phyloP scores from a whole-genome alignment of 345 rosid genomes.

The Iberis pinnata region DNA sequence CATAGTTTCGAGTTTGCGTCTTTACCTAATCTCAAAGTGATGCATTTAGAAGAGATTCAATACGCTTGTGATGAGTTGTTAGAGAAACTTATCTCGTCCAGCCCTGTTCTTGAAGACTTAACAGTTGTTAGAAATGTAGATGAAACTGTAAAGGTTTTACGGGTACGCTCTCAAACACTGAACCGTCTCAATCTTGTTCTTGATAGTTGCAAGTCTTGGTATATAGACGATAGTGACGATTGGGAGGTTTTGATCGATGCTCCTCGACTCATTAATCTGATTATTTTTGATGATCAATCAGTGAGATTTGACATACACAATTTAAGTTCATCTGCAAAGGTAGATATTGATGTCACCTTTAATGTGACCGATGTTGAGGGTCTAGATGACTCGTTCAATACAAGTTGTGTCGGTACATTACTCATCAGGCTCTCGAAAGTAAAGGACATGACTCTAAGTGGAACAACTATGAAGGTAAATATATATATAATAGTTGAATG shows the following conservation, averaged over 20 bases:
- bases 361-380: too few species aligned
- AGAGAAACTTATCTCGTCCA: slow-evolving; percentile 7
- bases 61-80: neutral
- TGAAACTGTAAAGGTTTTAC: neutral
- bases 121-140: neutral
- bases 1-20: neutral
- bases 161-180: slow-evolving; percentile 3
- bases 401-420: too few species aligned
- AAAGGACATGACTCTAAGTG: too few species aligned
- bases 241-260: neutral
- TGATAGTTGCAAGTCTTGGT: too few species aligned
- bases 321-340: neutral
- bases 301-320: neutral
- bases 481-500: too few species aligned
- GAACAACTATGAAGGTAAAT: too few species aligned
- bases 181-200: neutral
- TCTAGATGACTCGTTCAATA: too few species aligned
- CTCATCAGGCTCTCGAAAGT: too few species aligned
- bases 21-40: slow-evolving; percentile 5
- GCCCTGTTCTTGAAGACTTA: slow-evolving; percentile 14
- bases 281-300: too few species aligned
- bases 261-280: neutral
- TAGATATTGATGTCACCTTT: too few species aligned
- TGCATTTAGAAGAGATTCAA: neutral
- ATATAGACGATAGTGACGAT: neutral